Evolutionary conservation across 305 asterid genomes (phyloP).

Genomic region (Plantago coronopus): DNA sequence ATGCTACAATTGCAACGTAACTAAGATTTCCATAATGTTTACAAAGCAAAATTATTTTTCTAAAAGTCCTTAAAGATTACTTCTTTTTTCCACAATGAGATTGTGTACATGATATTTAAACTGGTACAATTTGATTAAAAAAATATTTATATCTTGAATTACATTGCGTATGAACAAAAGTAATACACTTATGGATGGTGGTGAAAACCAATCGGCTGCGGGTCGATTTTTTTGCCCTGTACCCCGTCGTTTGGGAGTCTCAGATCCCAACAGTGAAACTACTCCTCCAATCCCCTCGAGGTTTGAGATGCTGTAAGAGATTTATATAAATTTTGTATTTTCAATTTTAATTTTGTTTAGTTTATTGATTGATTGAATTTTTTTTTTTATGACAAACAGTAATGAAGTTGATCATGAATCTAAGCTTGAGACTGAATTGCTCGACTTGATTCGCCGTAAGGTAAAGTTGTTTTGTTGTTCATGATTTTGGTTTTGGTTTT

Average conservation of each 20-base stretch:
- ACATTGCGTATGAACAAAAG: too few relatives aligned
- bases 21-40: too few relatives aligned
- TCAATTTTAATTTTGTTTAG: neutral
- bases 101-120: too few relatives aligned
- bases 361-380: conserved; percentile 2
- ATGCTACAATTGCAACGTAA: too few relatives aligned
- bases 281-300: conserved; percentile 21
- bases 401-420: conserved; percentile 33
- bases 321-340: neutral
- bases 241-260: conserved; percentile 36
- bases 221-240: conserved; percentile 40
- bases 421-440: conserved; percentile 27
- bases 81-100: too few relatives aligned
- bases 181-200: too few relatives aligned
- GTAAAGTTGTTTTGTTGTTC: conserved; percentile 13
- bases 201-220: conserved; percentile 13
- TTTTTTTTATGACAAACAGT: conserved; percentile 24
- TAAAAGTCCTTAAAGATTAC: too few relatives aligned
- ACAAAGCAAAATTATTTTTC: too few relatives aligned
- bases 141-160: too few relatives aligned
- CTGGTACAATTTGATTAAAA: too few relatives aligned
- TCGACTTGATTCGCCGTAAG: conserved; percentile 27
- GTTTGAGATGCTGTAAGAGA: conserved; percentile 30
- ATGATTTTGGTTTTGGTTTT: neutral
- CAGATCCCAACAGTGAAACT: conserved; percentile 20